Percentiles rank a stretch among this genome's conserved stretches.
These are phyloP conservation scores for Hydrangea macrophylla DNA, from an alignment of 148 eudicot species.

Conservation along the genomic window DNA sequence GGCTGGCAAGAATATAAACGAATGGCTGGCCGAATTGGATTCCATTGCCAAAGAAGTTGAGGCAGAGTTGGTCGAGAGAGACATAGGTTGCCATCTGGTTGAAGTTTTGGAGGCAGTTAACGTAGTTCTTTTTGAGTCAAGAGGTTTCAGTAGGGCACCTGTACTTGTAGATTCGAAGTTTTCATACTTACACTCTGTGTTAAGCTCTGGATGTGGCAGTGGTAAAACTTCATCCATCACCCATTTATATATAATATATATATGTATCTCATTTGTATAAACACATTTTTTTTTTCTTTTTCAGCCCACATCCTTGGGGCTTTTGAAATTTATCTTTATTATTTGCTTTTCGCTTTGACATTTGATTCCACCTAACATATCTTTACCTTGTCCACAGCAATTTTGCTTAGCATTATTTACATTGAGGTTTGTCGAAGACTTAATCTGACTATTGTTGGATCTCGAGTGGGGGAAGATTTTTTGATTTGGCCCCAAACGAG, in stretches of 20 bases:
- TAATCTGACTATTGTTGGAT: slow-evolving; percentile 82
- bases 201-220: slow-evolving; percentile 69
- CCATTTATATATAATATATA: too few relatives aligned
- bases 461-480: slow-evolving; percentile 92
- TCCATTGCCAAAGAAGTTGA: slow-evolving; percentile 74
- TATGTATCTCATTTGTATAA: background rate
- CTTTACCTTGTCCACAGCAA: slow-evolving; percentile 51
- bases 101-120: slow-evolving; percentile 94
- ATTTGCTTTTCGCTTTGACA: background rate
- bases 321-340: background rate
- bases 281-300: background rate
- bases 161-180: slow-evolving; percentile 66
- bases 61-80: slow-evolving; percentile 78
- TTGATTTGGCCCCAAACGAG: slow-evolving; percentile 89
- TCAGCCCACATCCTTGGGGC: background rate
- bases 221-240: slow-evolving; percentile 39
- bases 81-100: slow-evolving; percentile 80
- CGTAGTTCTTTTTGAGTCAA: slow-evolving; percentile 65
- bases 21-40: slow-evolving; percentile 81
- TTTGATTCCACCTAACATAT: slow-evolving; percentile 17
- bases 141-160: slow-evolving; percentile 72
- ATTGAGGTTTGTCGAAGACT: slow-evolving; percentile 93
- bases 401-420: slow-evolving; percentile 79
- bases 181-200: slow-evolving; percentile 75
- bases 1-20: slow-evolving; percentile 64